phyloP scores from a whole-genome alignment of 2,329 filamentous ascomycete genomes.

The Stachybotrys chlorohalonatus region DNA sequence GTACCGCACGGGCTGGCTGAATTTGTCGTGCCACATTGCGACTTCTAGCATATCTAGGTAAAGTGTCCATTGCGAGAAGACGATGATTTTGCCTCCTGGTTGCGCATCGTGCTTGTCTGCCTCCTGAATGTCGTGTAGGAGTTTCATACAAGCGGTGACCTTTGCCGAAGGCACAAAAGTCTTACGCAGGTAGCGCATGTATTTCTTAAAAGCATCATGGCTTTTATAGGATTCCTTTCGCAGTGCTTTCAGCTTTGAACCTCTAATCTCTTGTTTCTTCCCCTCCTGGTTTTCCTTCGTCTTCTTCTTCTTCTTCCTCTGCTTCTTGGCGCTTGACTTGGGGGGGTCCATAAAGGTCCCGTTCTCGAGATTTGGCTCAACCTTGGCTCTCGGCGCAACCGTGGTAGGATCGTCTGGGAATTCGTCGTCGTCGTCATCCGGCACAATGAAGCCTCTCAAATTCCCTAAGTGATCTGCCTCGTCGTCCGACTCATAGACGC shows the following conservation, averaged over 20 bases:
- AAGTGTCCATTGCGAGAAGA: constrained; percentile 73
- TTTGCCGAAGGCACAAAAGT: constrained; percentile 73
- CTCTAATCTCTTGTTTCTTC: constrained; percentile 36
- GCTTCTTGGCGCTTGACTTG: neutral
- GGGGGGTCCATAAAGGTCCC: neutral
- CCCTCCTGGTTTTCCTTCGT: constrained; percentile 22
- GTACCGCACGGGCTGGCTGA: constrained; percentile 59
- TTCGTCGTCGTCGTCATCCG: constrained; percentile 13
- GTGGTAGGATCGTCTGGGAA: constrained; percentile 19
- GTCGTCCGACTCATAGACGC: constrained; percentile 23
- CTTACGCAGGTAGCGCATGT: constrained; percentile 58
- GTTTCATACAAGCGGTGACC: constrained; percentile 67
- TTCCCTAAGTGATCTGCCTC: constrained; percentile 27
- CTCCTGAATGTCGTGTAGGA: constrained; percentile 58
- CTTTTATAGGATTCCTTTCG: constrained; percentile 59
- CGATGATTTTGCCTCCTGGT: constrained; percentile 55
- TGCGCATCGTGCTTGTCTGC: constrained; percentile 10
- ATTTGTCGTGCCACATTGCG: constrained; percentile 55
- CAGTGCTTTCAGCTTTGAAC: constrained; percentile 51
- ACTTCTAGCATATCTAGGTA: constrained; percentile 66
- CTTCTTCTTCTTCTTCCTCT: constrained; percentile 9
- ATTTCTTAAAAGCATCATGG: constrained; percentile 55
- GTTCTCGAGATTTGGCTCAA: neutral
- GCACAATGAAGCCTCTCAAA: constrained; percentile 47
- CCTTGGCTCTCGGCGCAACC: constrained; percentile 8